These are phyloP conservation scores for Aspergillus candidus DNA, from an alignment of 2,329 filamentous ascomycete species.

Conservation along the genomic window DNA sequence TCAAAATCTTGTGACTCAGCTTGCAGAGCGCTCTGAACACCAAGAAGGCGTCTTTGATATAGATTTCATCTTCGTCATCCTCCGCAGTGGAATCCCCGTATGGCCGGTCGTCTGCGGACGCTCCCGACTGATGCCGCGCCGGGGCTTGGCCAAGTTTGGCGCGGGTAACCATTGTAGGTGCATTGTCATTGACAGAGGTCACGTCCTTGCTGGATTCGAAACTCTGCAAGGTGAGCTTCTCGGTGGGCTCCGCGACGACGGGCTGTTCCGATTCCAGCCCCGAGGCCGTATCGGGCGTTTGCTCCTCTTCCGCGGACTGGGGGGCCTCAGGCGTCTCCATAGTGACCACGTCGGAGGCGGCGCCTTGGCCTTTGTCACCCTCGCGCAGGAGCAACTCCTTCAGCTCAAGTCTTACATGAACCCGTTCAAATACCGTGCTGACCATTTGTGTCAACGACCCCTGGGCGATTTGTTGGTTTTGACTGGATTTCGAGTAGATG, in stretches of 20 bases:
- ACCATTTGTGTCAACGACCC: slow-evolving; percentile 98
- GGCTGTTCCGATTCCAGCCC: slow-evolving; percentile 34
- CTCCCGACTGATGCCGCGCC: slow-evolving; percentile 39
- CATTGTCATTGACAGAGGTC: slow-evolving; percentile 59
- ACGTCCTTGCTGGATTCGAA: slow-evolving; percentile 66
- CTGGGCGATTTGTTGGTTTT: slow-evolving; percentile 95
- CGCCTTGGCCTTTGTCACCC: slow-evolving; percentile 26
- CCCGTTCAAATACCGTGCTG: slow-evolving; percentile 92
- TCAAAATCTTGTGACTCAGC: slow-evolving; percentile 83
- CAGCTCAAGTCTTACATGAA: slow-evolving; percentile 77
- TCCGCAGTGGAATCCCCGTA: slow-evolving; percentile 41
- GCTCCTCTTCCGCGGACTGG: slow-evolving; percentile 45
- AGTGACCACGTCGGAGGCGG: slow-evolving; percentile 34
- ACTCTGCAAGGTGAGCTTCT: slow-evolving; percentile 62
- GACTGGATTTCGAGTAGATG: slow-evolving; percentile 82
- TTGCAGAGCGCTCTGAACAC: slow-evolving; percentile 98
- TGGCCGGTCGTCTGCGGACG: slow-evolving; percentile 33
- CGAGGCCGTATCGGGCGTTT: slow-evolving; percentile 36
- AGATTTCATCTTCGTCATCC: slow-evolving; percentile 84
- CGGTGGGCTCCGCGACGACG: slow-evolving; percentile 48
- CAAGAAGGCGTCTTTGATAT: slow-evolving; percentile 92
- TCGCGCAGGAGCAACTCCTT: slow-evolving; percentile 67
- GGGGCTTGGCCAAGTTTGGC: slow-evolving; percentile 45
- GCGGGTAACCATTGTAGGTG: slow-evolving; percentile 60
- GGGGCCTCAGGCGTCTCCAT: slow-evolving; percentile 34